These are phyloP conservation scores for Alliaria petiolata DNA, from an alignment of 345 rosid species.

Conservation along the genomic window DNA sequence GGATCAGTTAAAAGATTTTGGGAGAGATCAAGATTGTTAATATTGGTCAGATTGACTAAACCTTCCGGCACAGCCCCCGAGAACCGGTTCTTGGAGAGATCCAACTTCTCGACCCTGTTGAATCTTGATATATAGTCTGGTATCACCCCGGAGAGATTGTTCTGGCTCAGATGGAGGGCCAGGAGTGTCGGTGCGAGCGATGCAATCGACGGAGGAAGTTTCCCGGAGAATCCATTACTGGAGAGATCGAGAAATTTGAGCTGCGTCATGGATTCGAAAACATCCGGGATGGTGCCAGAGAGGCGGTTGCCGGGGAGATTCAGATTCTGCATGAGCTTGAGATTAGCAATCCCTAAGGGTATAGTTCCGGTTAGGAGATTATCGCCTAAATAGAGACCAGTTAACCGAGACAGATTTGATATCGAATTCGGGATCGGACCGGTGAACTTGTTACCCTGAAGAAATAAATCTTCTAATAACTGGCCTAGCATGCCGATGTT, in stretches of 20 bases:
- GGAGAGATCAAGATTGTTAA: constrained; percentile 66
- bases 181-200: constrained; percentile 40
- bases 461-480: constrained; percentile 38
- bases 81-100: constrained; percentile 54
- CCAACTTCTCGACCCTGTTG: constrained; percentile 47
- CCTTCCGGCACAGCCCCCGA: constrained; percentile 49
- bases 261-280: constrained; percentile 39
- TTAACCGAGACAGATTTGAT: constrained; percentile 40
- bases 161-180: constrained; percentile 50
- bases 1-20: constrained; percentile 57
- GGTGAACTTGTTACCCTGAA: constrained; percentile 48
- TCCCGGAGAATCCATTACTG: constrained; percentile 45
- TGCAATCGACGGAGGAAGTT: constrained; percentile 47
- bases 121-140: constrained; percentile 58
- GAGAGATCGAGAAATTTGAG: constrained; percentile 46
- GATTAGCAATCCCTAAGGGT: constrained; percentile 41
- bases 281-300: constrained; percentile 50
- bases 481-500: constrained; percentile 41
- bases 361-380: constrained; percentile 50
- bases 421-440: constrained; percentile 59
- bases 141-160: constrained; percentile 47
- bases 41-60: constrained; percentile 57
- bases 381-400: constrained; percentile 43
- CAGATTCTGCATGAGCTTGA: constrained; percentile 34
- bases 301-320: constrained; percentile 45